Evolutionary conservation across 305 asterid species (phyloP).

Genomic region (Rubia tinctorum): DNA sequence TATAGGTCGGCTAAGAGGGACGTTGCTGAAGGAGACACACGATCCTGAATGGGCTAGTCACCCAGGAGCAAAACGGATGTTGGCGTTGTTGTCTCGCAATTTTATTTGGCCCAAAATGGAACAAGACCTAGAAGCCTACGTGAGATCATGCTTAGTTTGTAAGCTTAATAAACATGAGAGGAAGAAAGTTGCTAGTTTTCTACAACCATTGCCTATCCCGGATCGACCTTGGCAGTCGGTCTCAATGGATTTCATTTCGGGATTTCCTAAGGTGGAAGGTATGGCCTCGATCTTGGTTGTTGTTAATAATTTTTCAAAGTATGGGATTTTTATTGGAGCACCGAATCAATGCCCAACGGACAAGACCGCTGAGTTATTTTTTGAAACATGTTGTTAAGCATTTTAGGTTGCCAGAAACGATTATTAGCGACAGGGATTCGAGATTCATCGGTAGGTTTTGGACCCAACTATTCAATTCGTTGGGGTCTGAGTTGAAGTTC

Average conservation of each 20-base stretch:
- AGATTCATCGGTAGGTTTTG: neutral
- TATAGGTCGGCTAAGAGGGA: neutral
- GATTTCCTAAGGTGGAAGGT: neutral
- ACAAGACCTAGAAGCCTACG: neutral
- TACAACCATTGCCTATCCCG: neutral
- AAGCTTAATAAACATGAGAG: neutral
- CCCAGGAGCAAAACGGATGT: neutral
- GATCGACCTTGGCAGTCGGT: neutral
- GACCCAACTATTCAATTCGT: neutral
- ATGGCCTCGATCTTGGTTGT: neutral
- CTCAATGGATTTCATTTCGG: slow-evolving; percentile 3
- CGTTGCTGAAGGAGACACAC: neutral
- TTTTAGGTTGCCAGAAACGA: neutral
- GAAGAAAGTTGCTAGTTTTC: neutral
- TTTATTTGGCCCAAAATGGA: neutral
- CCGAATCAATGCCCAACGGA: neutral
- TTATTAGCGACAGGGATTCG: neutral
- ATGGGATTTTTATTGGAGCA: neutral
- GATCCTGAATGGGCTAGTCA: neutral
- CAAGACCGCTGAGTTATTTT: neutral
- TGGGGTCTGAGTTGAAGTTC: neutral
- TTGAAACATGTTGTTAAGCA: neutral
- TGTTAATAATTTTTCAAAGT: neutral
- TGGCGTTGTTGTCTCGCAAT: neutral
- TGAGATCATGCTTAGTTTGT: too few relatives aligned